Base-by-base conservation (phyloP, 2,329 filamentous ascomycete species). In the Arthrobotrys musiformis region DNA sequence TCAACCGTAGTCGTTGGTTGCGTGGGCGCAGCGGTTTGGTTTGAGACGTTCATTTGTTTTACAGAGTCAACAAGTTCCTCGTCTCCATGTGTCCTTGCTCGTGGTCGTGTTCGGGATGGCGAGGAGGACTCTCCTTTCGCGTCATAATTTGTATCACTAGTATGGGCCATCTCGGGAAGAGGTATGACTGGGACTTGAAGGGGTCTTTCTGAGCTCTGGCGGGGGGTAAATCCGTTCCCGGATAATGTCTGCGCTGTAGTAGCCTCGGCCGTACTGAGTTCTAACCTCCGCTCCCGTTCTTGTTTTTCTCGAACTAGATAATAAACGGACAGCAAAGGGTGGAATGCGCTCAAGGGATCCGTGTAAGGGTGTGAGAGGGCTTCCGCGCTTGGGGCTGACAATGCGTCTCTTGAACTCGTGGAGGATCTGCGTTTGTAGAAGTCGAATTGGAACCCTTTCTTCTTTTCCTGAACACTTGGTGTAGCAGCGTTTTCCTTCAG, bases 381-480 rank as follows among this genome's bases (percentile, higher is more conserved):
- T 83, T 99, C 95, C 0, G 90, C 89, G 62, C 94, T 98, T n/a
- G 92, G 91, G 0, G 90, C 91, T 4, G 88, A 88, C 79, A 99
- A 85, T 2, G 93, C 97, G 82, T 98, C 95, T 79, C 92, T 89
- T 83, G 95, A 98, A 64, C 89, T 93, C 46, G 90, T 91, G 0
- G 94, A 98, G 82, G 94, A 97, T 74, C 94, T 89, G 79, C 95
- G 88, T 84, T 97, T 97, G 85, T 98, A 99, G 82, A 99, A 98
- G 82, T 97, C 94, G 80, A 98, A 97, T 4, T 88, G 89, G 79
- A 97, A 94, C 8, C 93, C 92, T 68, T 94, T 92, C 85, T 93
- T 96, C 84, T 97, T 93, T 84, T 90, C 93, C 81, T 88, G 89
- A 19, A 70, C 76, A 52, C 79, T 80, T 24, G 80, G 79, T 28